phyloP scores from a whole-genome alignment of 495 filamentous ascomycete species.

The Aspergillus carlsbadensis region DNA sequence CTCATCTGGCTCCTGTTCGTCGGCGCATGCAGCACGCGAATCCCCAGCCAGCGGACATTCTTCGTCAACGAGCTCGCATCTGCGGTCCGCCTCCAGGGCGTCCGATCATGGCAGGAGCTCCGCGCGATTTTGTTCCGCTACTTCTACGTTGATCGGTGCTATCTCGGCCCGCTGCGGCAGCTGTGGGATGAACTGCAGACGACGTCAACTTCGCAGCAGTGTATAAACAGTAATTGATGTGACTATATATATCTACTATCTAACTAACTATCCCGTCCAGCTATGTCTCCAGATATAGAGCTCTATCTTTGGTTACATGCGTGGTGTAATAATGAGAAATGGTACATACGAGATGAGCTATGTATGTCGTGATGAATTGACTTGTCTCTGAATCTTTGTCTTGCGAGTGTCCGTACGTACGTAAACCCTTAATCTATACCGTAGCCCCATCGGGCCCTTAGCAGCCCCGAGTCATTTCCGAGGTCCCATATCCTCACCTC shows the following conservation, averaged over 20 bases:
- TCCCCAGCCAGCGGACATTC: slow-evolving; percentile 31
- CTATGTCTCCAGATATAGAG: not conserved
- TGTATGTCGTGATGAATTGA: not conserved
- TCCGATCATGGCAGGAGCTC: slow-evolving; percentile 40
- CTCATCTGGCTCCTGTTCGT: slow-evolving; percentile 45
- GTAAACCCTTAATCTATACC: too few species aligned
- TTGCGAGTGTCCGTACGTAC: too few species aligned
- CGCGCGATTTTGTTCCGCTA: slow-evolving; percentile 36
- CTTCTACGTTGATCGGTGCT: slow-evolving; percentile 44
- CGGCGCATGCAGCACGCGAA: slow-evolving; percentile 35
- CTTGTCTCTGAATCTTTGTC: not conserved
- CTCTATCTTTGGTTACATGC: slow-evolving; percentile 1
- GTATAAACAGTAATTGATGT: slow-evolving; percentile 16
- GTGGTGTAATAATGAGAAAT: slow-evolving; percentile 21
- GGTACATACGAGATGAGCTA: slow-evolving; percentile 15
- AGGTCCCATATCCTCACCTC: too few species aligned
- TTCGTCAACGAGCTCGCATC: slow-evolving; percentile 39
- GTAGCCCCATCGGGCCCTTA: too few species aligned
- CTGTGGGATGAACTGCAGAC: slow-evolving; percentile 41
- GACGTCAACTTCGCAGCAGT: slow-evolving; percentile 12
- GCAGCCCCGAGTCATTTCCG: too few species aligned
- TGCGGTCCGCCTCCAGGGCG: slow-evolving; percentile 30
- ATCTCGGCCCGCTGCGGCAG: slow-evolving; percentile 31
- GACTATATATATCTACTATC: slow-evolving; percentile 13
- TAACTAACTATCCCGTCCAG: not conserved